Evolutionary conservation across 2,329 filamentous ascomycete genomes (phyloP).

Genomic region (Neodidymelliopsis sp.): DNA sequence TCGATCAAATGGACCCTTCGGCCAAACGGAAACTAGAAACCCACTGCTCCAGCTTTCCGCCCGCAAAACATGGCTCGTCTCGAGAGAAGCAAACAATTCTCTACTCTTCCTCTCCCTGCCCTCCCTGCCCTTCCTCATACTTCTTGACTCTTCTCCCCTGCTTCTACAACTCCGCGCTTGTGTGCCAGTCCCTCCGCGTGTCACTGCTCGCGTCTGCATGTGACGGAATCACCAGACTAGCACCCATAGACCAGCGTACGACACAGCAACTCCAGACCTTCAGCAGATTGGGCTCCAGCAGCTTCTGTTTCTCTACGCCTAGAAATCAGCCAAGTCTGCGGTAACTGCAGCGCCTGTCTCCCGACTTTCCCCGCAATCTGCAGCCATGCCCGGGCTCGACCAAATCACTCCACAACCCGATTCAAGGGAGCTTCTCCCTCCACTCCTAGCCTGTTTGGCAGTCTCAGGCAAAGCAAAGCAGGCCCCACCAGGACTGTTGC

Average conservation of each 20-base stretch:
- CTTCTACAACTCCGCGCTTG: slow-evolving; percentile 17
- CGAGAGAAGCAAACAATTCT: slow-evolving; percentile 9
- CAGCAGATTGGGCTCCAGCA: not conserved
- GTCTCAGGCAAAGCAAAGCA: slow-evolving; percentile 66
- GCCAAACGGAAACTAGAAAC: slow-evolving; percentile 15
- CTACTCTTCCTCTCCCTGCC: slow-evolving; percentile 14
- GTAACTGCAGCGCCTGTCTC: not conserved
- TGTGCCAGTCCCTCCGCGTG: slow-evolving; percentile 18
- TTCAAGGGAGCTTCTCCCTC: slow-evolving; percentile 64
- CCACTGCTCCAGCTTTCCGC: slow-evolving; percentile 28
- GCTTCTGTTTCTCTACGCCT: not conserved
- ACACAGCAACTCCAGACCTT: not conserved
- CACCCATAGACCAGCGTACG: not conserved
- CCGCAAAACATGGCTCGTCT: slow-evolving; percentile 27
- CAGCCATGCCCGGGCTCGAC: slow-evolving; percentile 54
- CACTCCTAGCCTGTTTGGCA: slow-evolving; percentile 69
- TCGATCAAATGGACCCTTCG: slow-evolving; percentile 15
- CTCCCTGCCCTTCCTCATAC: not conserved
- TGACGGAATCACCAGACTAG: slow-evolving; percentile 32
- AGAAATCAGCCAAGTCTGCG: not conserved
- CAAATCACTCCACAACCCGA: slow-evolving; percentile 63
- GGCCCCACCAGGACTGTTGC: slow-evolving; percentile 67
- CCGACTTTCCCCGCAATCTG: slow-evolving; percentile 1
- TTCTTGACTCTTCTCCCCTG: not conserved
- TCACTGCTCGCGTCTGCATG: slow-evolving; percentile 36